Conservation (phyloP, 164 flowering plant genomes). For the Liquidambar formosana region DNA sequence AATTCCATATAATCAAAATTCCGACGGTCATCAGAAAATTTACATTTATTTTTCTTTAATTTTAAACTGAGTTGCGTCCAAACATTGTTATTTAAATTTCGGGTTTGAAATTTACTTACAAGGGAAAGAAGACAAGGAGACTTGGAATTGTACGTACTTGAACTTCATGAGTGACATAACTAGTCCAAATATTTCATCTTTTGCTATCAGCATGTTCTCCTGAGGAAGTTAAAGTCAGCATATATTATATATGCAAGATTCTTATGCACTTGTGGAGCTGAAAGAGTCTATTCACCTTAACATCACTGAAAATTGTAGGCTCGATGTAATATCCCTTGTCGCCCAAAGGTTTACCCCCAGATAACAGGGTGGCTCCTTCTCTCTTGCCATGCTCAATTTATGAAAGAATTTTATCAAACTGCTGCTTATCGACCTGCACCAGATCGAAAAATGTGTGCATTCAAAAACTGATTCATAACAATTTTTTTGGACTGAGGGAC, state of each 20-base stretch:
- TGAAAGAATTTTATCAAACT: constrained; percentile 46
- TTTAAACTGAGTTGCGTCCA: too few relatives aligned
- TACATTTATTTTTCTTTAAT: too few relatives aligned
- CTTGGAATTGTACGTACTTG: constrained; percentile 45
- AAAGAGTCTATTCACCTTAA: constrained; percentile 42
- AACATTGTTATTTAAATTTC: too few relatives aligned
- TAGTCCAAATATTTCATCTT: constrained; percentile 78
- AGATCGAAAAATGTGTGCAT: too few relatives aligned
- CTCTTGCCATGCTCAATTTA: constrained; percentile 62
- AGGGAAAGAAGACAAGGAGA: too few relatives aligned
- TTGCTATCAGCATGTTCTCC: constrained; percentile 64
- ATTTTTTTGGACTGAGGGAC: too few relatives aligned
- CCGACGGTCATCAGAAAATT: too few relatives aligned
- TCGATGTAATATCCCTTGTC: constrained; percentile 59
- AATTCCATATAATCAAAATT: too few relatives aligned
- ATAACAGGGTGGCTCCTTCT: constrained; percentile 65
- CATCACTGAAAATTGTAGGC: constrained; percentile 63
- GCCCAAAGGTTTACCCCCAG: constrained; percentile 31
- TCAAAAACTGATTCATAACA: too few relatives aligned
- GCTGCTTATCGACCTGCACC: constrained; percentile 48
- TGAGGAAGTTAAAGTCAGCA: constrained; percentile 11
- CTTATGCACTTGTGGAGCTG: too few relatives aligned
- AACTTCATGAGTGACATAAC: constrained; percentile 71
- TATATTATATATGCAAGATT: not conserved
- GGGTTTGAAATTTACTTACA: too few relatives aligned